Evolutionary conservation across 257 asterid genomes (phyloP).

Genomic region (Ilex aquifolium): DNA sequence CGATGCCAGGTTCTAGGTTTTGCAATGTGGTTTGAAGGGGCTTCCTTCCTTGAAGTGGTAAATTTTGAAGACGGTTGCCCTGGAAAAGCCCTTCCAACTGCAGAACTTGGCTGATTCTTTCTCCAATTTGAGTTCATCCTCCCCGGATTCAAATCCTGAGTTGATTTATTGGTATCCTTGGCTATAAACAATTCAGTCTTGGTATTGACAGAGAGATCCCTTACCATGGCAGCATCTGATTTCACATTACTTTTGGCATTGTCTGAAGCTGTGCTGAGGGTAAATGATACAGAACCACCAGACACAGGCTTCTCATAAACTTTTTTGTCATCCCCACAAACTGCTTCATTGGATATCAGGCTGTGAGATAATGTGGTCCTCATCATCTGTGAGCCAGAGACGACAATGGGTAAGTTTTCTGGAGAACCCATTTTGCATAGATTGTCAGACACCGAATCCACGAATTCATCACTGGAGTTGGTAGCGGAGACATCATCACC

Average conservation of each 20-base stretch:
- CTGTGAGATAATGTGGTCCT: conserved; percentile 13
- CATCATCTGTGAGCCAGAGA: conserved; percentile 18
- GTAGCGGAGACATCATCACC: conserved; percentile 20
- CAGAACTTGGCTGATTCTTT: conserved; percentile 31
- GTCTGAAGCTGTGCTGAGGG: conserved; percentile 21
- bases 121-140: conserved; percentile 32
- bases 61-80: conserved; percentile 24
- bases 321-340: conserved; percentile 21
- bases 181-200: conserved; percentile 18
- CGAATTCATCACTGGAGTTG: conserved; percentile 30
- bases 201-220: neutral
- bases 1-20: conserved; percentile 87
- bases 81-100: conserved; percentile 33
- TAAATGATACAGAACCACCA: conserved; percentile 16
- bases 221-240: conserved; percentile 14
- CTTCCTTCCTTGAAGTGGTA: conserved; percentile 28
- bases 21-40: conserved; percentile 33
- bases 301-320: conserved; percentile 22
- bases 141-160: conserved; percentile 25
- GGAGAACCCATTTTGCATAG: conserved; percentile 37
- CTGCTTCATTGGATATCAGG: conserved; percentile 28
- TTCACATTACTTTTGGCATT: conserved; percentile 16
- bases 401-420: conserved; percentile 32
- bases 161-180: conserved; percentile 24
- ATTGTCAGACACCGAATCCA: conserved; percentile 30